A percentile compares a stretch with the other conserved stretches of the same genome.
Evolutionary conservation across 2,329 filamentous ascomycete genomes (phyloP).

Genomic region (Aureobasidium sp.): DNA sequence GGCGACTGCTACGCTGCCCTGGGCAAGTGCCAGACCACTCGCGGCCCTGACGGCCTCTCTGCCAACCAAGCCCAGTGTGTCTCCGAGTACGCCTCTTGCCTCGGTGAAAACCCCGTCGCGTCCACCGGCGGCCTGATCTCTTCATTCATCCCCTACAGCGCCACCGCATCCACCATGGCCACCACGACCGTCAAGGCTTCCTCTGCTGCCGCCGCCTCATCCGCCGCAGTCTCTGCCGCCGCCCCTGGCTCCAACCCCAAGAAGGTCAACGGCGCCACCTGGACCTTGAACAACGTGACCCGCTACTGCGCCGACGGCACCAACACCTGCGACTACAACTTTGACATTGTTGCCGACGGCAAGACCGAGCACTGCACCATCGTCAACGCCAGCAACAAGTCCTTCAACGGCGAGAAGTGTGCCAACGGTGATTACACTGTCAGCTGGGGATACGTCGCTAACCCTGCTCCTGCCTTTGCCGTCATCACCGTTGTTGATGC

Average conservation of each 20-base stretch:
- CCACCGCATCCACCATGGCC: constrained; percentile 1
- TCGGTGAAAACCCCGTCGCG: constrained; percentile 11
- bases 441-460: constrained; percentile 15
- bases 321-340: constrained; percentile 17
- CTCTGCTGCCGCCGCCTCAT: neutral
- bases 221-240: neutral
- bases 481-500: constrained; percentile 14
- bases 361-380: constrained; percentile 13
- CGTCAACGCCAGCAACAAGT: constrained; percentile 12
- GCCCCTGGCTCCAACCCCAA: constrained; percentile 1
- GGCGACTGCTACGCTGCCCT: constrained; percentile 1
- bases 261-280: constrained; percentile 10
- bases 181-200: neutral
- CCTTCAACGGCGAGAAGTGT: constrained; percentile 11
- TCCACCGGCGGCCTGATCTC: neutral
- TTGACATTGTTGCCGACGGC: constrained; percentile 14
- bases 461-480: constrained; percentile 14
- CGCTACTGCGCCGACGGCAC: constrained; percentile 15
- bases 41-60: neutral
- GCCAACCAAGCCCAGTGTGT: constrained; percentile 9
- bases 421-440: constrained; percentile 7
- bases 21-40: constrained; percentile 2
- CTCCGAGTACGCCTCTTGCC: constrained; percentile 4
- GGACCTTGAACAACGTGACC: constrained; percentile 15
- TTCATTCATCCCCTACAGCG: neutral